Evolutionary conservation across 2,329 filamentous ascomycete species (phyloP).

Genomic region (Colletotrichum simmondsii): DNA sequence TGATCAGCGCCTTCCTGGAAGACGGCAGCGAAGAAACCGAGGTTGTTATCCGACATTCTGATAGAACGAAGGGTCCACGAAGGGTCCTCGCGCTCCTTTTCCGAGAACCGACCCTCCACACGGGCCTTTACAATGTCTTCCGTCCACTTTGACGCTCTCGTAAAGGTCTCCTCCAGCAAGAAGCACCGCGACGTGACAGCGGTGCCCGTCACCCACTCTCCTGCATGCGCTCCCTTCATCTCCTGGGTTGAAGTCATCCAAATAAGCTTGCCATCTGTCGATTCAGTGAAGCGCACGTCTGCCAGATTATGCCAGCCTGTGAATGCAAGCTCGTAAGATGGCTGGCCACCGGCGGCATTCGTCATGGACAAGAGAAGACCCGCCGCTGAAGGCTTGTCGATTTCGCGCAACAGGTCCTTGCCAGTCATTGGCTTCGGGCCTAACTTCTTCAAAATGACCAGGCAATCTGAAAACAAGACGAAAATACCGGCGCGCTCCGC

Average conservation of each 20-base stretch:
- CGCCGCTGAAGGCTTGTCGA: conserved; percentile 81
- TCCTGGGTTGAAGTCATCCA: conserved; percentile 76
- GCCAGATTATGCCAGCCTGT: conserved; percentile 76
- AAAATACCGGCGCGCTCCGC: conserved; percentile 74
- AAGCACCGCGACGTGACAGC: conserved; percentile 74
- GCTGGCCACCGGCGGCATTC: conserved; percentile 69
- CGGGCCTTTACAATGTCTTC: conserved; percentile 90
- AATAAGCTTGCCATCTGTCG: conserved; percentile 69
- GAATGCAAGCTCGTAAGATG: conserved; percentile 79
- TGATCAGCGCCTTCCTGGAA: conserved; percentile 76
- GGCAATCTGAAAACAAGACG: conserved; percentile 84
- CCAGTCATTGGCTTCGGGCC: conserved; percentile 72
- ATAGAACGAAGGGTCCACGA: conserved; percentile 84
- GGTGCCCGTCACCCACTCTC: conserved; percentile 59
- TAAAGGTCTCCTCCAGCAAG: conserved; percentile 78
- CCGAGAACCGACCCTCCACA: conserved; percentile 85
- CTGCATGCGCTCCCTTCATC: conserved; percentile 65
- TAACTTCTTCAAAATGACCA: conserved; percentile 81
- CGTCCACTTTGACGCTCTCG: conserved; percentile 78
- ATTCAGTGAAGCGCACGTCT: conserved; percentile 79
- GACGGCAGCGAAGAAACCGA: conserved; percentile 73
- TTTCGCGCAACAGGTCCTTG: conserved; percentile 82
- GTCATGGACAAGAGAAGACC: conserved; percentile 72
- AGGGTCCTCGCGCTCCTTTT: conserved; percentile 82
- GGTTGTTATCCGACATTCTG: conserved; percentile 68